phyloP scores from a whole-genome alignment of 2,329 filamentous ascomycete species.

The Chaetomium globosum region DNA sequence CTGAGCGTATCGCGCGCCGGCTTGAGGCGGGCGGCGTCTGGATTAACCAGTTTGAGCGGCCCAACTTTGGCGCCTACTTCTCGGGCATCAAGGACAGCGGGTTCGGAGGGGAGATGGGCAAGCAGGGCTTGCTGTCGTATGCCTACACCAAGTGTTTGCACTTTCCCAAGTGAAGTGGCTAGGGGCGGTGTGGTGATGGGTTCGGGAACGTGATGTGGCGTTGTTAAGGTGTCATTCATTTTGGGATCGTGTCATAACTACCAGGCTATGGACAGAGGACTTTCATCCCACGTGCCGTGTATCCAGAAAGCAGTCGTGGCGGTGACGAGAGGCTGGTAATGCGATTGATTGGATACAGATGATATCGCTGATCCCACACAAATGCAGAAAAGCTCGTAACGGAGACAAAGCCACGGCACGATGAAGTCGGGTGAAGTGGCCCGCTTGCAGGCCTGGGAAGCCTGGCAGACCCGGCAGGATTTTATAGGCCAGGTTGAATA shows the following conservation, averaged over 20 bases:
- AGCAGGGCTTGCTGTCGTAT: conserved; percentile 42
- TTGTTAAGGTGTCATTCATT: background rate
- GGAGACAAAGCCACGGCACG: background rate
- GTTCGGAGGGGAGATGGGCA: conserved; percentile 43
- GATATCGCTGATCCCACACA: background rate
- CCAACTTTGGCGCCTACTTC: conserved; percentile 41
- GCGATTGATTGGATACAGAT: background rate
- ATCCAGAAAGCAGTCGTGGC: background rate
- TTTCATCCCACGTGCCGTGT: background rate
- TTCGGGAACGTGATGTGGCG: background rate
- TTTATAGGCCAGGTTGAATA: conserved; percentile 2
- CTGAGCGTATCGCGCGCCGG: conserved; percentile 54
- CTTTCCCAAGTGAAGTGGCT: conserved; percentile 36
- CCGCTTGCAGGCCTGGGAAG: background rate
- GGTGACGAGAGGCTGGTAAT: background rate
- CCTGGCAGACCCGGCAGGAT: background rate
- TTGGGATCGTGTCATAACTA: background rate
- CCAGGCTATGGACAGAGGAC: background rate
- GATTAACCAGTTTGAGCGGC: conserved; percentile 53
- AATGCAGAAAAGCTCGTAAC: background rate
- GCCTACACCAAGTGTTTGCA: conserved; percentile 42
- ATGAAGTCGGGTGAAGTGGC: background rate
- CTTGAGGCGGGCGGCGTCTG: conserved; percentile 63
- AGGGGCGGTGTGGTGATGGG: background rate
- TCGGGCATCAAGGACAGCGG: conserved; percentile 43